Evolutionary conservation across 495 filamentous ascomycete genomes (phyloP).

Genomic region (Podospora conica): DNA sequence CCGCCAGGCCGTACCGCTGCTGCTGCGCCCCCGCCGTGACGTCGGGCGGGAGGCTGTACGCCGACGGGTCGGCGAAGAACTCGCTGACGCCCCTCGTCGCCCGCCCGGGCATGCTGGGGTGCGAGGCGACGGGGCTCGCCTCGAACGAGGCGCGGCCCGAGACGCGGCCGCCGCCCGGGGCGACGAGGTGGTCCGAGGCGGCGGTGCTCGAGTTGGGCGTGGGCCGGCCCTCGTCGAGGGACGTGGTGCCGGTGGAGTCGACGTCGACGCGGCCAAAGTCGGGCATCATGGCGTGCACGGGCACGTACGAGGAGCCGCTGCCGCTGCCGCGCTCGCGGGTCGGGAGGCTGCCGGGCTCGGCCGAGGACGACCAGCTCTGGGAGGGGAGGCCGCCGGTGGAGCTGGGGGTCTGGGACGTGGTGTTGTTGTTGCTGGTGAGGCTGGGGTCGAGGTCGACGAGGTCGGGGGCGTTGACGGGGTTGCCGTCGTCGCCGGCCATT

Average conservation of each 20-base stretch:
- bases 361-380: slow-evolving; percentile 25
- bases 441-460: slow-evolving; percentile 25
- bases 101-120: slow-evolving; percentile 20
- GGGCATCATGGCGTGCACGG: slow-evolving; percentile 25
- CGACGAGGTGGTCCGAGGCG: slow-evolving; percentile 34
- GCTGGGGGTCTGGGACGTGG: slow-evolving; percentile 10
- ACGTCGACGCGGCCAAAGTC: slow-evolving; percentile 20
- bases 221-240: slow-evolving; percentile 37
- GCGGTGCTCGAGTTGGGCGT: slow-evolving; percentile 48
- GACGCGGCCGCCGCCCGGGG: slow-evolving; percentile 17
- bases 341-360: slow-evolving; percentile 27
- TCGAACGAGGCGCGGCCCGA: slow-evolving; percentile 41
- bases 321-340: slow-evolving; percentile 27
- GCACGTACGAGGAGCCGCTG: slow-evolving; percentile 20
- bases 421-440: slow-evolving; percentile 11
- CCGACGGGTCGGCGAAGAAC: slow-evolving; percentile 32
- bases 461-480: slow-evolving; percentile 24
- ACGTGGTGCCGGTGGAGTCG: slow-evolving; percentile 18
- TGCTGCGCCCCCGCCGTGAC: slow-evolving; percentile 27
- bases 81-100: slow-evolving; percentile 24
- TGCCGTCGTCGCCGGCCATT: slow-evolving; percentile 25
- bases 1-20: slow-evolving; percentile 13
- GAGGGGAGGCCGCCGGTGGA: slow-evolving; percentile 23
- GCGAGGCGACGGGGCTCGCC: slow-evolving; percentile 38
- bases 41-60: slow-evolving; percentile 19